A percentile compares a stretch with the other conserved stretches of the same genome.
Evolutionary conservation across 2,329 filamentous ascomycete genomes (phyloP).

Genomic region (Blastomyces silverae): DNA sequence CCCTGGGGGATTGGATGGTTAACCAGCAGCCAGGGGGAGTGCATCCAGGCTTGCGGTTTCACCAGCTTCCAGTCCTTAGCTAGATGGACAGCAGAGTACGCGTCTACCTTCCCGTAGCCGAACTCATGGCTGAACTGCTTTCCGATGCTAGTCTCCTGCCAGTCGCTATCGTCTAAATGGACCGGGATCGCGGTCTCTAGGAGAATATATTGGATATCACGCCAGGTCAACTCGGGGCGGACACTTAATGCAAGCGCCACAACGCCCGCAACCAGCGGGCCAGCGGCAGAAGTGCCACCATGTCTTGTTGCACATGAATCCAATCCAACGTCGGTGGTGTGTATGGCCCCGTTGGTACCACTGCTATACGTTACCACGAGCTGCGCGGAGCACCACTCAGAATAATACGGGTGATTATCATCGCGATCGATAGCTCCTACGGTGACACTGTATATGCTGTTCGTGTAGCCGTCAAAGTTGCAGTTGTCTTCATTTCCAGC

Average conservation of each 20-base stretch:
- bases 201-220: slow-evolving; percentile 88
- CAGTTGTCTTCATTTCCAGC: slow-evolving; percentile 85
- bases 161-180: slow-evolving; percentile 65
- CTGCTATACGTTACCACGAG: slow-evolving; percentile 96
- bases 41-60: slow-evolving; percentile 93
- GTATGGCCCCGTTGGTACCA: slow-evolving; percentile 79
- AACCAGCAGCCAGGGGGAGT: slow-evolving; percentile 89
- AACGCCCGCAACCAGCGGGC: slow-evolving; percentile 84
- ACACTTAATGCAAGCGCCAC: slow-evolving; percentile 80
- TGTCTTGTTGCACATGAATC: slow-evolving; percentile 75
- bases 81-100: slow-evolving; percentile 72
- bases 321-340: slow-evolving; percentile 88
- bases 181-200: slow-evolving; percentile 77
- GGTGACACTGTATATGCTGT: slow-evolving; percentile 98
- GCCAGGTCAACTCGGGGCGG: slow-evolving; percentile 82
- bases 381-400: slow-evolving; percentile 90
- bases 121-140: slow-evolving; percentile 90
- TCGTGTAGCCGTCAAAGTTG: slow-evolving; percentile 99
- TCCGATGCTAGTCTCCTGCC: slow-evolving; percentile 73
- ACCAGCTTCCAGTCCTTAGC: slow-evolving; percentile 81
- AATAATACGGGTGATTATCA: slow-evolving; percentile 89
- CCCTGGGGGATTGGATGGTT: slow-evolving; percentile 81
- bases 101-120: slow-evolving; percentile 93
- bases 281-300: slow-evolving; percentile 91
- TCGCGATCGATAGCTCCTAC: slow-evolving; percentile 86